phyloP scores from a whole-genome alignment of 1,284 basidiomycete species.

The Microbotryomycetes sp. region DNA sequence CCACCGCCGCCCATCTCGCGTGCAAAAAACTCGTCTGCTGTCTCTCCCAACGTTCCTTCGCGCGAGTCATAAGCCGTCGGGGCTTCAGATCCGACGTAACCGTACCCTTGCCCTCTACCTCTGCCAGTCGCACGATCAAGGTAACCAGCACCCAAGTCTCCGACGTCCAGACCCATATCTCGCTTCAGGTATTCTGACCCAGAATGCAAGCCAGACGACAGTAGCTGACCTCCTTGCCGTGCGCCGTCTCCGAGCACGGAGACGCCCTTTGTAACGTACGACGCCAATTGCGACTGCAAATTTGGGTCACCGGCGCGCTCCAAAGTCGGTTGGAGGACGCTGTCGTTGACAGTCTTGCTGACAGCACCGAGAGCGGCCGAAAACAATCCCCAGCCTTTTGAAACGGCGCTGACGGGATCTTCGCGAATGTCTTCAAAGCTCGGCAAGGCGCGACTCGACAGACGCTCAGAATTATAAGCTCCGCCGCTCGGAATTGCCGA shows the following conservation, averaged over 20 bases:
- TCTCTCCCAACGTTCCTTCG: not conserved
- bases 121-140: constrained; percentile 27
- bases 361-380: constrained; percentile 66
- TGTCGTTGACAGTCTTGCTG: constrained; percentile 63
- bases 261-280: constrained; percentile 61
- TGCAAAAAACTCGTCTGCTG: not conserved
- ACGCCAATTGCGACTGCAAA: constrained; percentile 61
- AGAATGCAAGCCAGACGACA: constrained; percentile 27
- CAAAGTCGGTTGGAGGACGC: constrained; percentile 69
- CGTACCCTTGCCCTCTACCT: constrained; percentile 23
- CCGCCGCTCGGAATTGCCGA: constrained; percentile 43
- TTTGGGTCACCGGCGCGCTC: constrained; percentile 66
- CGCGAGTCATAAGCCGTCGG: not conserved
- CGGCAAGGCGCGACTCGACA: constrained; percentile 62
- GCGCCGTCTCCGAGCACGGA: constrained; percentile 51
- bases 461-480: constrained; percentile 51
- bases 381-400: constrained; percentile 78
- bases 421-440: constrained; percentile 65
- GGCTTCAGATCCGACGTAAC: constrained; percentile 6
- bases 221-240: constrained; percentile 53
- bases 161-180: constrained; percentile 71
- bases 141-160: constrained; percentile 43
- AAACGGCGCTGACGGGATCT: constrained; percentile 65
- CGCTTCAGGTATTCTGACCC: constrained; percentile 55
- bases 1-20: not conserved